These are phyloP conservation scores for Pulveroboletus sp. DNA, from an alignment of 1,284 basidiomycete species.

Conservation along the genomic window DNA sequence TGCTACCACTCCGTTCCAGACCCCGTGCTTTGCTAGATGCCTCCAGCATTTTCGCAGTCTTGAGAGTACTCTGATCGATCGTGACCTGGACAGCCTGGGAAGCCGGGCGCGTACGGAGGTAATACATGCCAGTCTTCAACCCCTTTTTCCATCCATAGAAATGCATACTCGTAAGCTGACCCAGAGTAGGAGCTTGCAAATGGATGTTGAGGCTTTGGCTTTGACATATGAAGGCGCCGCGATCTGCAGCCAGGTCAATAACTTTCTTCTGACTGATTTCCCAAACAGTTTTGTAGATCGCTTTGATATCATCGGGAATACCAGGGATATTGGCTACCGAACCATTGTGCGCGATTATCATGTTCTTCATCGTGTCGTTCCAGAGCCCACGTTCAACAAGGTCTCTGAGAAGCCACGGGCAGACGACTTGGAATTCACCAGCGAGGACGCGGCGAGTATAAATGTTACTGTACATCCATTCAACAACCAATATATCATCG, in stretches of 20 bases:
- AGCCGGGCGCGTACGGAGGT: slow-evolving; percentile 92
- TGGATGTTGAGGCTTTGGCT: slow-evolving; percentile 91
- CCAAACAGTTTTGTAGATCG: slow-evolving; percentile 99
- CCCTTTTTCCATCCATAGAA: slow-evolving; percentile 99
- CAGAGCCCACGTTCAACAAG: slow-evolving; percentile 94
- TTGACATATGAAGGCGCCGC: slow-evolving; percentile 98
- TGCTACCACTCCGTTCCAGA: slow-evolving; percentile 17
- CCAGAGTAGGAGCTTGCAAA: slow-evolving; percentile 86
- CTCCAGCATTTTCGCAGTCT: slow-evolving; percentile 62
- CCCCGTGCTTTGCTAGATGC: slow-evolving; percentile 22
- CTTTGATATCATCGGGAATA: slow-evolving; percentile 90
- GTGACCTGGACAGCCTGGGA: slow-evolving; percentile 98
- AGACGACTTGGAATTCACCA: slow-evolving; percentile 99
- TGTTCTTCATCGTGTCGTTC: slow-evolving; percentile 99
- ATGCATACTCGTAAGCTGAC: slow-evolving; percentile 98
- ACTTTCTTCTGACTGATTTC: slow-evolving; percentile 99
- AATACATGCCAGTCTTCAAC: slow-evolving; percentile 98
- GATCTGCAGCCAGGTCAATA: slow-evolving; percentile 96
- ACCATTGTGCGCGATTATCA: slow-evolving; percentile 96
- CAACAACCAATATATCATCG: slow-evolving; percentile 1
- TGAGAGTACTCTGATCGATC: slow-evolving; percentile 79
- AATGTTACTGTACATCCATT: slow-evolving; percentile 70
- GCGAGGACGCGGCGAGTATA: slow-evolving; percentile 99
- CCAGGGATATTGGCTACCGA: slow-evolving; percentile 89
- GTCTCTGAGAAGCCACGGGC: slow-evolving; percentile 96